Evolutionary conservation across 2,329 filamentous ascomycete species (phyloP), one percentile per base, ranked within the genome.

Genomic region (Aspergillus carbonarius): DNA sequence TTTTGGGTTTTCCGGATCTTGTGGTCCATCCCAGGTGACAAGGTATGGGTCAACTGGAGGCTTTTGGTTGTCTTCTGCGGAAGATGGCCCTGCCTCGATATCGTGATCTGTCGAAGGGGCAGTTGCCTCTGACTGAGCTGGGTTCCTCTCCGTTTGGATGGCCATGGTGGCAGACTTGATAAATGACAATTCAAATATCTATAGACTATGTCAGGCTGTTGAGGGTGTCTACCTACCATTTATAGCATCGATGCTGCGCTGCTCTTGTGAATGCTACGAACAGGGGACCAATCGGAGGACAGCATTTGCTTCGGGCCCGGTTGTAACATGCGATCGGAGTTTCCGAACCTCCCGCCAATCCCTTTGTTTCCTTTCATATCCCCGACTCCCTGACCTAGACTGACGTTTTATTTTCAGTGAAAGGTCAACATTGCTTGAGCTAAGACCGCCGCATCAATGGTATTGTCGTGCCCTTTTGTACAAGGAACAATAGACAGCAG

Each of bases 1-100:
- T 52, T 75, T 74, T 2, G 78, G 77, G 51, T 80, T 78, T 10
- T 70, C 70, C 1, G 74, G 74, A 55, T 80, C 78, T 53, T 85
- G 75, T 5, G 82, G 80, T 6, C 49, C 60, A 15, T 44, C 27
- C 57, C 53, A 0, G 18, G 60, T 57, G 20, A 59, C 55, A 6
- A 60, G 54, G 32, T 54, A 18, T 13, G 49, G 40, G 17, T 58
- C 55, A 2, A 17, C n/a, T 17, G 13, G 35, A 3, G 35, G 35
- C n/a, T 39, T 39, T 17, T 39, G 2, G 15, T 39, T 2, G 1
- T 39, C 15, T 39, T n/a, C 35, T 5, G n/a, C 6, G 35, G 35
- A n/a, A n/a, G 15, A 39, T 17, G 15, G 13, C 15, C 15, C 13
- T 39, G 35, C 35, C 35, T 39, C 35, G 10, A 39, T 39, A 7